phyloP scores from a whole-genome alignment of 495 filamentous ascomycete genomes.

The Alectoria sarmentosa region DNA sequence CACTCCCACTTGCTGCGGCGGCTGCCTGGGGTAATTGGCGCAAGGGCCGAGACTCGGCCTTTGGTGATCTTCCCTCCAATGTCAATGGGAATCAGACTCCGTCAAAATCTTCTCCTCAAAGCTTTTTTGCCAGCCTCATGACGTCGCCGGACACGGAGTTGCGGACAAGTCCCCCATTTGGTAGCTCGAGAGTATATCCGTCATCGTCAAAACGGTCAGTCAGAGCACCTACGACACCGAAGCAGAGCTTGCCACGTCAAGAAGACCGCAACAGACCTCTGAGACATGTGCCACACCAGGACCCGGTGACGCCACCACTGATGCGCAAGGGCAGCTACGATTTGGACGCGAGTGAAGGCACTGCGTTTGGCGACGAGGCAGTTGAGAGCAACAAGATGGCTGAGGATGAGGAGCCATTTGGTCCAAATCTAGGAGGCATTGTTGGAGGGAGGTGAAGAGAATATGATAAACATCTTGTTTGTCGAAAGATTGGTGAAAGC shows the following conservation, averaged over 20 bases:
- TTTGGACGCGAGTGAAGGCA: conserved; percentile 57
- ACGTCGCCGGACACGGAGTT: conserved; percentile 71
- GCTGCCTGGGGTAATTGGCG: conserved; percentile 84
- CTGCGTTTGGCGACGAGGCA: conserved; percentile 46
- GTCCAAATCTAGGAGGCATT: conserved; percentile 16
- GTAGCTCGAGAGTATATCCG: conserved; percentile 32
- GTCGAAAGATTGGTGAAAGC: background rate
- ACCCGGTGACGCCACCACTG: conserved; percentile 62
- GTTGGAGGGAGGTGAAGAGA: background rate
- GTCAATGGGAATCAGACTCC: conserved; percentile 56
- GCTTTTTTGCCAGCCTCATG: conserved; percentile 67
- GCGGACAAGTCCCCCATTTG: conserved; percentile 44
- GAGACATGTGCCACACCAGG: conserved; percentile 27
- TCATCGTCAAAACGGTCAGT: conserved; percentile 30
- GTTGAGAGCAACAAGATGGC: conserved; percentile 2
- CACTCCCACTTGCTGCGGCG: conserved; percentile 72
- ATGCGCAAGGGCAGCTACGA: conserved; percentile 64
- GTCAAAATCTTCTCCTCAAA: conserved; percentile 46
- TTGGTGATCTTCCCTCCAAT: conserved; percentile 37
- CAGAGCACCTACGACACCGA: conserved; percentile 27
- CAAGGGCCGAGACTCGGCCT: conserved; percentile 47
- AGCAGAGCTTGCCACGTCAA: conserved; percentile 15
- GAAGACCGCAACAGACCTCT: background rate
- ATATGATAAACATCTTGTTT: background rate
- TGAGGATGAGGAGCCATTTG: conserved; percentile 25